Base-by-base conservation (phyloP, 2,329 filamentous ascomycete genomes). In the Tolypocladium amazonense region DNA sequence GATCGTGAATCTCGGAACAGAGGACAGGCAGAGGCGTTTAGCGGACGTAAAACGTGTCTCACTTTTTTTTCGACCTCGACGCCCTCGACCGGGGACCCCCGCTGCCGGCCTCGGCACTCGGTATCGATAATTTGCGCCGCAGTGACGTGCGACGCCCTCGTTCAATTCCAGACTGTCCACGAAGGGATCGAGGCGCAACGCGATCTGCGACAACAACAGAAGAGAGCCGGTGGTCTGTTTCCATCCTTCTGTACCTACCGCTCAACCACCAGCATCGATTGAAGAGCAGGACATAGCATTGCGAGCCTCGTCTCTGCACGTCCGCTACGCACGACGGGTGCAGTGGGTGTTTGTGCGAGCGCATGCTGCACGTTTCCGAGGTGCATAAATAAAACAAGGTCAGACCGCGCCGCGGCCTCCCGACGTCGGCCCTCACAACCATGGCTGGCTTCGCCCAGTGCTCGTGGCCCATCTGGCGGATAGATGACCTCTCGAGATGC, bases 401-500 rank as follows among this genome's bases (percentile, higher is more conserved):
- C 55, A 39, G 39, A 43, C 23, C 56, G 30, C 39, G 38, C 33
- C 53, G 35, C 53, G 59, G 52, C 57, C 52, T 53, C 52, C 57
- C 57, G 57, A 58, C 53, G 43, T 50, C 47, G 56, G 55, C 61
- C 37, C 39, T 53, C 23, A 63, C 65, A 64, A 77, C 78, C 64
- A 77, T 79, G 76, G 74, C 76, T 50, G 54, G 55, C 66, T 80
- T 82, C 71, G 81, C 79, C 69, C 77, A 77, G 62, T 85, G 82
- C 70, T 71, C 75, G 57, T 81, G 78, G 81, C 81, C 82, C 57
- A 73, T 85, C 71, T 88, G 85, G 85, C 77, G 75, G 63, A 73
- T 82, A 63, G 85, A 88, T 72, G 85, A 88, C 74, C 82, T 88
- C 66, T 82, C 79, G 52, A 74, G 76, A 58, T 88, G 85, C 71